A percentile compares a stretch with the other conserved stretches of the same genome.
Evolutionary conservation across 2,329 filamentous ascomycete genomes (phyloP).

Genomic region (Diaporthe vexans): DNA sequence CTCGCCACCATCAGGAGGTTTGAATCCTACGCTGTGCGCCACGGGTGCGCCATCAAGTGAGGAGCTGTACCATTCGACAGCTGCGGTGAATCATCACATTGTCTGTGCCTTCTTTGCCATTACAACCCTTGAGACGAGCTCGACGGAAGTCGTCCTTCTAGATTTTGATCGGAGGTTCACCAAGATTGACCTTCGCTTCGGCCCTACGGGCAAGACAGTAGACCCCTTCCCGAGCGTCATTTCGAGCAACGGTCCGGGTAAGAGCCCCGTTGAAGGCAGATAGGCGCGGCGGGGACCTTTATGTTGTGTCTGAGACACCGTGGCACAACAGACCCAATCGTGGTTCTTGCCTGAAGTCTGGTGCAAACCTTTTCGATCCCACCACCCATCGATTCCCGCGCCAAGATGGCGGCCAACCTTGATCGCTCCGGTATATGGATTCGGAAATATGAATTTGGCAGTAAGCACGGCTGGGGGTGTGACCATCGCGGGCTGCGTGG

Average conservation of each 20-base stretch:
- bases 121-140: not conserved
- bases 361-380: not conserved
- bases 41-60: not conserved
- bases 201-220: not conserved
- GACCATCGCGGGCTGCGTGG: slow-evolving; percentile 5
- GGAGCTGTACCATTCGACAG: not conserved
- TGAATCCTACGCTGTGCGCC: not conserved
- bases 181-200: slow-evolving; percentile 1
- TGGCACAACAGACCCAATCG: not conserved
- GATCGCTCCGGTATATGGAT: not conserved
- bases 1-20: not conserved
- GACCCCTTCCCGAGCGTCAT: not conserved
- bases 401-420: slow-evolving; percentile 21
- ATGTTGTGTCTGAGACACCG: not conserved
- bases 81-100: not conserved
- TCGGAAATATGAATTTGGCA: slow-evolving; percentile 4
- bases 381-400: not conserved
- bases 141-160: not conserved
- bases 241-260: not conserved
- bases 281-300: not conserved
- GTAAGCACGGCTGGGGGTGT: slow-evolving; percentile 5
- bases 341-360: not conserved
- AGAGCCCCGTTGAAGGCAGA: not conserved
- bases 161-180: not conserved
- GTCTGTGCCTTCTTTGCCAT: not conserved